These are phyloP conservation scores for Haematococcus lacustris DNA, from an alignment of 139 green algal species.

Conservation along the genomic window DNA sequence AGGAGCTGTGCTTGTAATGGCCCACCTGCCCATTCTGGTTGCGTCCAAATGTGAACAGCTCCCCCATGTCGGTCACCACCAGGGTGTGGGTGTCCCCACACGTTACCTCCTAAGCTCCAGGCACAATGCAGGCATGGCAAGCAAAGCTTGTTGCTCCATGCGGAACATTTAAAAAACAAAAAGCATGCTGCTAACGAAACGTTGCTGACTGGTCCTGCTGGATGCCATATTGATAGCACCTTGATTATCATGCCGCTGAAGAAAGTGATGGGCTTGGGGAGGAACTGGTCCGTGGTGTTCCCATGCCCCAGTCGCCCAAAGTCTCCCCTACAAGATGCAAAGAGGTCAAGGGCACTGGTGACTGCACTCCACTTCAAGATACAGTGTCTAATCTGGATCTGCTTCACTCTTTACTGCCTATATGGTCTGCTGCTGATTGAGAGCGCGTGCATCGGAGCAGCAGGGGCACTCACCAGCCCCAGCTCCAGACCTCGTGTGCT, in stretches of 20 bases:
- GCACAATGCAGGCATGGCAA: no score
- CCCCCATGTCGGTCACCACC: constrained; percentile 41
- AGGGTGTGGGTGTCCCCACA: constrained; percentile 90
- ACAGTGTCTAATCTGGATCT: not conserved
- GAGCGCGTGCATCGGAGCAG: not conserved
- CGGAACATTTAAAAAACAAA: no score
- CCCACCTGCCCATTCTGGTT: constrained; percentile 87
- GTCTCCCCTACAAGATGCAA: constrained; percentile 56
- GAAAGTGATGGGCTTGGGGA: constrained; percentile 57
- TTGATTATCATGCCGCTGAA: constrained; percentile 36
- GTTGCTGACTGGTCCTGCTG: no score
- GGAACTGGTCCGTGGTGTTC: constrained; percentile 67
- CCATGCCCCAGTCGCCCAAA: constrained; percentile 84
- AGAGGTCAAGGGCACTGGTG: not conserved
- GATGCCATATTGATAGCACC: no score
- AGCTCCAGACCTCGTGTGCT: constrained; percentile 60
- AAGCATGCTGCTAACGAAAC: no score
- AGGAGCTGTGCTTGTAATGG: no score
- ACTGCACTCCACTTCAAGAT: not conserved
- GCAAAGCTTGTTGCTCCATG: no score
- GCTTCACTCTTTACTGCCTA: not conserved
- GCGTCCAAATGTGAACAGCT: constrained; percentile 64
- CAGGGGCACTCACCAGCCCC: constrained; percentile 64
- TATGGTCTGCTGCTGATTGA: not conserved
- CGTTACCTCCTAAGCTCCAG: constrained; percentile 39